Percentiles rank a stretch among this genome's conserved stretches.
Evolutionary conservation across 805 yeast species (phyloP).

Genomic region (Yarrowia sp.): DNA sequence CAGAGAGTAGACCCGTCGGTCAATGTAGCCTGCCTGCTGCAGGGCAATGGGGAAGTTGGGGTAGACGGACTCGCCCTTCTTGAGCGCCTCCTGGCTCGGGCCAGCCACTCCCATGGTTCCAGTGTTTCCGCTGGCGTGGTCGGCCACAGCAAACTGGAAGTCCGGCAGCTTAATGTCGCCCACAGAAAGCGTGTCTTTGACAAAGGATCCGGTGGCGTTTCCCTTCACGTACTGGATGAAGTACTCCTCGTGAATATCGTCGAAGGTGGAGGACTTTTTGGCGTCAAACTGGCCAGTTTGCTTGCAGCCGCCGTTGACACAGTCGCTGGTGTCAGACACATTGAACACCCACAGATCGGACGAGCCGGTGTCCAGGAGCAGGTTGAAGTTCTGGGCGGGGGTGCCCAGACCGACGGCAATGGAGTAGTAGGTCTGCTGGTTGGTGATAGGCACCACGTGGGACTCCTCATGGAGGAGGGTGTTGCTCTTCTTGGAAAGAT

Average conservation of each 20-base stretch:
- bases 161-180: background rate
- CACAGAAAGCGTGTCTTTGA: background rate
- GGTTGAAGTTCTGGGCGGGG: background rate
- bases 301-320: background rate
- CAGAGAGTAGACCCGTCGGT: background rate
- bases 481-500: too few species aligned
- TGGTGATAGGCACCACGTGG: background rate
- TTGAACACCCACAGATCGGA: constrained; percentile 3
- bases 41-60: constrained; percentile 1
- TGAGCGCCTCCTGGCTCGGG: background rate
- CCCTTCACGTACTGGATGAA: too few species aligned
- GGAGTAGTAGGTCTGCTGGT: background rate
- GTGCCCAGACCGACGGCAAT: background rate
- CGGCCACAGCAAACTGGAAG: background rate
- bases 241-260: too few species aligned
- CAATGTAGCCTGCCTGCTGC: background rate
- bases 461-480: background rate
- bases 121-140: background rate
- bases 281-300: background rate
- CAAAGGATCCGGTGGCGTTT: too few species aligned
- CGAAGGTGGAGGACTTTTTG: too few species aligned
- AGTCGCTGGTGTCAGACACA: background rate
- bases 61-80: background rate
- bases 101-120: background rate
- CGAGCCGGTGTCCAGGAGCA: background rate